A percentile compares a stretch with the other conserved stretches of the same genome.
phyloP scores from a whole-genome alignment of 805 yeast species.

The Candida gorgasii region DNA sequence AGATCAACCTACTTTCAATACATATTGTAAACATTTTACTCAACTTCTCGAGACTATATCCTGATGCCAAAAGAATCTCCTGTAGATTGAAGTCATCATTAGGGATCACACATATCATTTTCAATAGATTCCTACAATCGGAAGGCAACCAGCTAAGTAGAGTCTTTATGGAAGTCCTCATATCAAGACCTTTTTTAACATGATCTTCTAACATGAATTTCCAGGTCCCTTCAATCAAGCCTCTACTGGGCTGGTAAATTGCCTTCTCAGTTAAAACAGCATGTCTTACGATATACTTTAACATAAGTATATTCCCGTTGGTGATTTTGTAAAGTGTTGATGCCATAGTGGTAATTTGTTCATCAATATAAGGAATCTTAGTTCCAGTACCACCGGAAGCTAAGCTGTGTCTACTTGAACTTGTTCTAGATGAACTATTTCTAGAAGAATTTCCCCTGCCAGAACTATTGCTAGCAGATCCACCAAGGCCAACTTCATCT shows the following conservation, averaged over 20 bases:
- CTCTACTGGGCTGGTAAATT: conserved; percentile 6
- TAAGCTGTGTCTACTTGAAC: too few species aligned
- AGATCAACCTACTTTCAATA: conserved; percentile 31
- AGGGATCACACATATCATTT: conserved; percentile 45
- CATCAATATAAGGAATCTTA: conserved; percentile 7
- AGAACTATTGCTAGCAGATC: background rate
- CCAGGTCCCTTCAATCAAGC: conserved; percentile 11
- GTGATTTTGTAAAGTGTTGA: conserved; percentile 14
- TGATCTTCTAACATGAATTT: conserved; percentile 5
- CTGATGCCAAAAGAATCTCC: conserved; percentile 41
- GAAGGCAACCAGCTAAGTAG: conserved; percentile 21
- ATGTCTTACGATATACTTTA: conserved; percentile 15
- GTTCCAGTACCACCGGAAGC: background rate
- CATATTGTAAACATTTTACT: conserved; percentile 33
- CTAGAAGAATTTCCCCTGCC: background rate
- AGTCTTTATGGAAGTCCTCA: conserved; percentile 18
- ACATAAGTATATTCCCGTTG: conserved; percentile 20
- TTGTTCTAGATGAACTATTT: background rate
- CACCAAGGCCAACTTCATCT: too few species aligned
- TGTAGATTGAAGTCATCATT: conserved; percentile 34
- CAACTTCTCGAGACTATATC: conserved; percentile 31
- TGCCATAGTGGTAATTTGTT: conserved; percentile 1
- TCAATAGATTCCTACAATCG: conserved; percentile 25
- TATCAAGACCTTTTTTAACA: background rate
- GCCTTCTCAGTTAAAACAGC: conserved; percentile 8